Conservation (phyloP, 495 filamentous ascomycete species). For the Antarctomyces pellizariae region DNA sequence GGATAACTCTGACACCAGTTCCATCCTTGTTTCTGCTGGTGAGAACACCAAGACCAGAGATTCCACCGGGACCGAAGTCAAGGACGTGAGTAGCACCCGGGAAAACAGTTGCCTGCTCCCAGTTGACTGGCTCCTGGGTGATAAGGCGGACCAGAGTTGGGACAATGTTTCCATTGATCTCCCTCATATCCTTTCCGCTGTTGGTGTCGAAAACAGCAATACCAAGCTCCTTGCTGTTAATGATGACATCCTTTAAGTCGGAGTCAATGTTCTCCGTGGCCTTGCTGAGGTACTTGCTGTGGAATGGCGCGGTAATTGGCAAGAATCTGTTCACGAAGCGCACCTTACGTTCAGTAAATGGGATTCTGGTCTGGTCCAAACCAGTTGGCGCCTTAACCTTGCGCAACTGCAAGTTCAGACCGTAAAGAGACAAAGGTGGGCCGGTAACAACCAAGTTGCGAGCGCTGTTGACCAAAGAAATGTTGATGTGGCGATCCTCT, state of each 20-base stretch:
- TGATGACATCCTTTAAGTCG: slow-evolving; percentile 61
- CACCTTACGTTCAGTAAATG: slow-evolving; percentile 83
- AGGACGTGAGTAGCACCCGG: slow-evolving; percentile 75
- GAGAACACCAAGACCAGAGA: slow-evolving; percentile 86
- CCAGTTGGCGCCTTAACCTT: slow-evolving; percentile 96
- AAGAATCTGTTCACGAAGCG: slow-evolving; percentile 94
- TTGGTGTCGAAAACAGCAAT: slow-evolving; percentile 79
- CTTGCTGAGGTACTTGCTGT: slow-evolving; percentile 72
- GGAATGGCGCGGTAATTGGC: slow-evolving; percentile 93
- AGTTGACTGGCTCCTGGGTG: slow-evolving; percentile 73
- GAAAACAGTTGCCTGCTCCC: slow-evolving; percentile 84
- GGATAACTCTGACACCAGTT: slow-evolving; percentile 82
- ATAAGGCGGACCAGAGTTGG: slow-evolving; percentile 78
- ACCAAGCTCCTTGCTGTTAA: slow-evolving; percentile 39
- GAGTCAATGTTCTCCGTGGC: slow-evolving; percentile 61
- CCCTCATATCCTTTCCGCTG: slow-evolving; percentile 56
- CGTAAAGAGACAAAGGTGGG: slow-evolving; percentile 84
- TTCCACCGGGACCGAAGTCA: slow-evolving; percentile 90
- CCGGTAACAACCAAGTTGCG: slow-evolving; percentile 94
- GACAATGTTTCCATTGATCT: slow-evolving; percentile 39
- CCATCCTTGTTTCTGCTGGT: slow-evolving; percentile 98
- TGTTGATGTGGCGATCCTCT: slow-evolving; percentile 71
- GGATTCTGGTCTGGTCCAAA: slow-evolving; percentile 83
- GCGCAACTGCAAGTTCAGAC: slow-evolving; percentile 75
- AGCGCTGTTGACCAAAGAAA: slow-evolving; percentile 89